Percentiles rank a stretch among this genome's conserved stretches.
These are phyloP conservation scores for Trypanosoma lewisi DNA, from an alignment of 208 protist species.

Conservation along the genomic window DNA sequence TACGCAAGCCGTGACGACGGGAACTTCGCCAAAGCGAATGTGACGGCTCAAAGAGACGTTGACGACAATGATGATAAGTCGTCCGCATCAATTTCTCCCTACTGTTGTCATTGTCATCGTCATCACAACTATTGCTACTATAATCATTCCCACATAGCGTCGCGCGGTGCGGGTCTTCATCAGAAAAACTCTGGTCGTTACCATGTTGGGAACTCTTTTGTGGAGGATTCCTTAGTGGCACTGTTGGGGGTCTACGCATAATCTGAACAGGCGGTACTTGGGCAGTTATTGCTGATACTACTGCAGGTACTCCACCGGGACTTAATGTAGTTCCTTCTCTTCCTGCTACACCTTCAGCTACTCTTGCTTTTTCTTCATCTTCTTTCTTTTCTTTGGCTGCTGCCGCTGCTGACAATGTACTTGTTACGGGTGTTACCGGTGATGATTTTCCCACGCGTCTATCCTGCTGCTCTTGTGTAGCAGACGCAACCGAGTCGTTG, in stretches of 20 bases:
- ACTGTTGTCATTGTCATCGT: not conserved
- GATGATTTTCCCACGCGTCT: not conserved
- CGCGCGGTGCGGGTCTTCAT: not conserved
- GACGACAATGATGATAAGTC: not conserved
- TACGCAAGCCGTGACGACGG: constrained; percentile 1
- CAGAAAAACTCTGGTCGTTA: not conserved
- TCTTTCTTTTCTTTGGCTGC: not conserved
- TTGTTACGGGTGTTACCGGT: not conserved
- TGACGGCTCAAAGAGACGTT: constrained; percentile 21
- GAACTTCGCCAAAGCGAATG: constrained; percentile 14
- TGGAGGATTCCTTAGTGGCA: constrained; percentile 5
- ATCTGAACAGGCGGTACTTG: constrained; percentile 15
- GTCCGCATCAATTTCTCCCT: not conserved
- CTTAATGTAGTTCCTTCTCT: not conserved
- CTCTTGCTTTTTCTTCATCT: not conserved
- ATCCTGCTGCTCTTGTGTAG: not conserved
- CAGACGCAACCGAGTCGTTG: not conserved
- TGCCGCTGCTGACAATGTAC: not conserved
- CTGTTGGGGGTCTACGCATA: constrained; percentile 23
- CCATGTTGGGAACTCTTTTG: not conserved
- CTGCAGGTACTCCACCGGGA: not conserved
- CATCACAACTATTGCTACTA: not conserved
- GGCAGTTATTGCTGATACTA: not conserved
- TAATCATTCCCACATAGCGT: constrained; percentile 2
- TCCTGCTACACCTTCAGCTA: not conserved